Evolutionary conservation across 306 rosid species (phyloP), one percentile per base, ranked within the genome.

Genomic region (Cucumis hystrix): DNA sequence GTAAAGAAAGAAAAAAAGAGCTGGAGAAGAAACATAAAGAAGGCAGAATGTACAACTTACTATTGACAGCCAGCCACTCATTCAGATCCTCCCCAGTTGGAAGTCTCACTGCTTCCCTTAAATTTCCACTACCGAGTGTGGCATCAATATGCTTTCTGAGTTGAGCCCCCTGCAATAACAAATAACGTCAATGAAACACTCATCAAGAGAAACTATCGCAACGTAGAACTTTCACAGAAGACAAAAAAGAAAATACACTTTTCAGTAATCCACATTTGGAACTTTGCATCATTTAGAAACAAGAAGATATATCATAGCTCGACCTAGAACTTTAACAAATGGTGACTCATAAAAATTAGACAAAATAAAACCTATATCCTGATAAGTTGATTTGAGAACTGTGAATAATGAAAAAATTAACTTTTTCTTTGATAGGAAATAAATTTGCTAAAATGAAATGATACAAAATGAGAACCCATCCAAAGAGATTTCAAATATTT

Each of bases 1-100:
- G 30, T 1, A 28, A 28, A 28, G 30, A 28, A 18, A 6, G 7
- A 15, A 69, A 25, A 41, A 45, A 17, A 52, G 30, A 5, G 45
- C 62, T 28, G 15, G 40, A 49, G 45, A 10, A 13, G 6, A 7
- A 73, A 52, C 23, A 18, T 20, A 51, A n/a, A 49, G 35, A 39
- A 68, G 74, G 54, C 35, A 68, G 17, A 68, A 41, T 68, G 35
- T 49, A 72, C 77, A 60, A 58, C 59, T 83, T 86, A 96, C 99
- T 92, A 87, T 96, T 96, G 79, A 96, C 99, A 81, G 99, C 99
- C 79, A 96, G 97, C 99, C 99, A 96, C 83, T 96, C 99, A 86
- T 96, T 96, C 64, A 92, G 83, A 84, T 96, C 99, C 86, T 96
- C 99, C 80, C 99, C 99, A 33, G 99, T 92, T 57, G 98, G 99